Evolutionary conservation across 2,329 filamentous ascomycete species (phyloP).

Genomic region (Cladophialophora carrionii): DNA sequence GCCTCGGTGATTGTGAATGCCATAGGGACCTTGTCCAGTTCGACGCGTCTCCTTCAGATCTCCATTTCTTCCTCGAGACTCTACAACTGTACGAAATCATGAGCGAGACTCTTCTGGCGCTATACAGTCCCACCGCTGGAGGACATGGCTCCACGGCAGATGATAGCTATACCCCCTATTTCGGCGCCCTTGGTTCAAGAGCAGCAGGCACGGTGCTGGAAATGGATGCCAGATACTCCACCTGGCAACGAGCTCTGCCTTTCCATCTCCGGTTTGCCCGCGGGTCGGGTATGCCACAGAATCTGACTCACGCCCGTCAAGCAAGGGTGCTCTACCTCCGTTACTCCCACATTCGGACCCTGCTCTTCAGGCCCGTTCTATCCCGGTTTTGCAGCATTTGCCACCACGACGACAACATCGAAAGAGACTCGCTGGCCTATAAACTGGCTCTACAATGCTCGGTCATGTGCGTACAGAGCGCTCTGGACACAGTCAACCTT

Average conservation of each 20-base stretch:
- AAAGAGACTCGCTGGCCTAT: constrained; percentile 10
- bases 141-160: neutral
- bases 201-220: constrained; percentile 22
- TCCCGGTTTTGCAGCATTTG: constrained; percentile 22
- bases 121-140: constrained; percentile 17
- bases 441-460: constrained; percentile 39
- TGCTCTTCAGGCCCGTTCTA: constrained; percentile 29
- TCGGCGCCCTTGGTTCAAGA: constrained; percentile 13
- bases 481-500: constrained; percentile 43
- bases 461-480: constrained; percentile 43
- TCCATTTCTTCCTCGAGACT: constrained; percentile 28
- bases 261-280: constrained; percentile 6
- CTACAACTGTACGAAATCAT: constrained; percentile 24
- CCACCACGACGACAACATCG: neutral
- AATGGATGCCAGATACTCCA: constrained; percentile 21
- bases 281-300: neutral
- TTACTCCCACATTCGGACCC: constrained; percentile 23
- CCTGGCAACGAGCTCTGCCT: constrained; percentile 18
- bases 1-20: neutral
- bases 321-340: constrained; percentile 20
- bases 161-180: constrained; percentile 15
- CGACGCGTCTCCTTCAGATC: constrained; percentile 4
- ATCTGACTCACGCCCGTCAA: constrained; percentile 17
- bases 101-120: constrained; percentile 21
- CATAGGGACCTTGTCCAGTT: constrained; percentile 4